These are phyloP conservation scores for Fraxinus greggii DNA, from an alignment of 305 asterid genomes.

Conservation along the genomic window DNA sequence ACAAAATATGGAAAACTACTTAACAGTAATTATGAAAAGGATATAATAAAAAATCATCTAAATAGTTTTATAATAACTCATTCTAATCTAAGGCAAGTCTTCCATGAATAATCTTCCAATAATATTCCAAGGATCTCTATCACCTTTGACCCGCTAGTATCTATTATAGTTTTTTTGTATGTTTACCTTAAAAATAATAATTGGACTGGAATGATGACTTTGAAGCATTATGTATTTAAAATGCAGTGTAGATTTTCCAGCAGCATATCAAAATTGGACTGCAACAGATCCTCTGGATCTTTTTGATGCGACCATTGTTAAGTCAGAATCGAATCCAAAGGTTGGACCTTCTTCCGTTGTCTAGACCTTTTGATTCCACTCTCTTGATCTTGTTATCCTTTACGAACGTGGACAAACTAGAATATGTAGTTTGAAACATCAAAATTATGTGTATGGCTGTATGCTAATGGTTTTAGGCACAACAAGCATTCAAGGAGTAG, in stretches of 20 bases:
- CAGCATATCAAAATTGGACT: constrained; percentile 81
- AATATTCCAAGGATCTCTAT: not conserved
- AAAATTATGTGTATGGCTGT: not conserved
- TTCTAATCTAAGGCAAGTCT: not conserved
- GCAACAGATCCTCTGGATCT: constrained; percentile 78
- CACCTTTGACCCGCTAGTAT: not conserved
- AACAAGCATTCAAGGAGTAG: constrained; percentile 5
- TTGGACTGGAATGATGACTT: constrained; percentile 18
- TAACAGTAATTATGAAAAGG: not conserved
- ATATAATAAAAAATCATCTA: not conserved
- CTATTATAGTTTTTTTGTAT: not conserved
- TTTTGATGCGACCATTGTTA: constrained; percentile 72
- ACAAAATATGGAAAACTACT: not conserved
- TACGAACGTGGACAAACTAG: not conserved
- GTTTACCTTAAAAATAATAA: constrained; percentile 12
- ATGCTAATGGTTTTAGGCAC: not conserved
- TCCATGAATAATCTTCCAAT: not conserved
- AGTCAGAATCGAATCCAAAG: constrained; percentile 75
- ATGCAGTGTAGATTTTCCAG: constrained; percentile 80
- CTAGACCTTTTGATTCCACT: constrained; percentile 2
- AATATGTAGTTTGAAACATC: not conserved
- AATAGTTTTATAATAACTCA: not conserved
- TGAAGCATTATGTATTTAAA: constrained; percentile 29
- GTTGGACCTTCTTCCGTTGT: constrained; percentile 30
- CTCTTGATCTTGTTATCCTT: constrained; percentile 9